phyloP scores from a whole-genome alignment of 78 protist species.

The Reticulomyxa filosa region DNA sequence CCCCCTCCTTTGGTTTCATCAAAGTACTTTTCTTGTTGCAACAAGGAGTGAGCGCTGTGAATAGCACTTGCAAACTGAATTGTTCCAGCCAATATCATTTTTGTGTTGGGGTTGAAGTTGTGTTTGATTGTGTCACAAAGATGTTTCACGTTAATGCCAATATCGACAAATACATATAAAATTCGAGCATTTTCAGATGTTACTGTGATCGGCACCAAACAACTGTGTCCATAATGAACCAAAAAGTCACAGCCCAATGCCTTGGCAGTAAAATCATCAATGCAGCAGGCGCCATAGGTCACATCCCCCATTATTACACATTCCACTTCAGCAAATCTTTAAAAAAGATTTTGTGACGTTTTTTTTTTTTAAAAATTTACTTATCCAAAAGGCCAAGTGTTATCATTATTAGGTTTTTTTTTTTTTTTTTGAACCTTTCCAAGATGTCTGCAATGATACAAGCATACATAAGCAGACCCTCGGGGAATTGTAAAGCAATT shows the following conservation, averaged over 20 bases:
- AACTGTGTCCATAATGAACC: constrained; percentile 93
- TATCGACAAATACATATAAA: constrained; percentile 19
- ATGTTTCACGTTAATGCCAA: constrained; percentile 1
- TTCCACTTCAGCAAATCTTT: constrained; percentile 33
- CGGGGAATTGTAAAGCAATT: constrained; percentile 93
- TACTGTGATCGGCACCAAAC: constrained; percentile 35
- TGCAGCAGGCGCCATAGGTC: constrained; percentile 96
- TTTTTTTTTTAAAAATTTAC: no score
- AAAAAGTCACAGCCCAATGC: constrained; percentile 78
- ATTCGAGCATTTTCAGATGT: neutral
- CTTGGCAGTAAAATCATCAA: constrained; percentile 76
- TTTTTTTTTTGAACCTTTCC: constrained; percentile 31
- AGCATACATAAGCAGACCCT: constrained; percentile 79
- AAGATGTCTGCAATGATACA: constrained; percentile 69
- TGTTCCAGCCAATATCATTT: neutral
- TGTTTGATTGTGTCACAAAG: neutral
- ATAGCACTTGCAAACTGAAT: constrained; percentile 1
- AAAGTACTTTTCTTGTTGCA: constrained; percentile 7
- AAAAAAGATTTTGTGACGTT: neutral
- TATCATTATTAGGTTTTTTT: no score
- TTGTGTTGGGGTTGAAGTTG: neutral
- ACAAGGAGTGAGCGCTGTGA: neutral
- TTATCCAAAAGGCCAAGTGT: no score
- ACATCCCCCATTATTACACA: constrained; percentile 87
- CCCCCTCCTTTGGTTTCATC: constrained; percentile 1